Base-by-base conservation (phyloP, 345 rosid genomes). In the Gossypium australe region DNA sequence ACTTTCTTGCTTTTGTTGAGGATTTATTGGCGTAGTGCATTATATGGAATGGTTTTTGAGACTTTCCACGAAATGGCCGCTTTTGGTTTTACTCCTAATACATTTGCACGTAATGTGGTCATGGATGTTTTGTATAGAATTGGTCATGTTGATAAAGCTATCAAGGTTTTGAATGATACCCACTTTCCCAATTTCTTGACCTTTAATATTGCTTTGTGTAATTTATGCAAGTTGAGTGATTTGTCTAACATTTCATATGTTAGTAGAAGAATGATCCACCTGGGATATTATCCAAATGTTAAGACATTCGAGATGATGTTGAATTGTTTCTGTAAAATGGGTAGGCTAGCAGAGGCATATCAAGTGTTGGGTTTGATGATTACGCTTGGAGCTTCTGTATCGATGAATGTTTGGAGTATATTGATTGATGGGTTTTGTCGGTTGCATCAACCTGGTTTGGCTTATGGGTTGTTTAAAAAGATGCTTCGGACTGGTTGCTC, bases 11-110 rank as follows among this genome's bases (percentile, higher is more conserved):
- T 89, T 20, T 68, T 92, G 73, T 61, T 92, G 70, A 86, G 94
- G 84, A 86, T 90, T 71, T 90, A 82, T 76, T 92, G 97, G 96
- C 87, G 80, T 71, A 94, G 91, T 75, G 84, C 83, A 53, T 64
- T 80, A 76, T 79, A 84, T 61, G 82, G 64, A 22, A 85, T 79
- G 76, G 91, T 91, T 58, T 74, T 90, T 1, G 88, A 90, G 75
- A 78, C 88, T 66, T 85, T 79, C 69, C 82, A 60, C 41, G 74
- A 84, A 75, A 85, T 92, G 94, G 73, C 2, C 61, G 44, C 45
- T 6, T 83, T 84, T 59, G 91, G 97, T 24, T 90, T 79, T 75
- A 75, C 71, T 20, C 90, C 89, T 1, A 89, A 84, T 51, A 84
- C 91, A 1, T 89, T 88, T 72, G 92, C 91, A 0, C 77, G 76